These are phyloP conservation scores for Cyclospora cayetanensis DNA, from an alignment of 169 alveolate species.

Conservation along the genomic window DNA sequence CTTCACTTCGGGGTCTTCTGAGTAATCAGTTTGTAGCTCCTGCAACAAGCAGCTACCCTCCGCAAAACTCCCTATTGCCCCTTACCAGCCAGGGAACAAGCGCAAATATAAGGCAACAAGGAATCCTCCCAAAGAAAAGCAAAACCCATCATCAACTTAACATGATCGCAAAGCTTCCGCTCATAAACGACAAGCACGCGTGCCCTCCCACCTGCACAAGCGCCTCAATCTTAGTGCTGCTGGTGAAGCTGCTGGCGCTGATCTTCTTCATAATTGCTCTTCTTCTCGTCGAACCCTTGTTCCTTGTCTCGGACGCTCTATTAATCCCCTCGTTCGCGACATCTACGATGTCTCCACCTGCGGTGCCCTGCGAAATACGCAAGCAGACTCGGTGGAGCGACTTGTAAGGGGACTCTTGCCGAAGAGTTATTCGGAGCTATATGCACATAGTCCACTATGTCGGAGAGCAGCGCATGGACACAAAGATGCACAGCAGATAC, in stretches of 20 bases:
- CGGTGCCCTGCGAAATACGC: no score
- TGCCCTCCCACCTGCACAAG: conserved; percentile 69
- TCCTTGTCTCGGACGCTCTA: background rate
- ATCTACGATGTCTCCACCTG: no score
- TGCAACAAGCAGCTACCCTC: background rate
- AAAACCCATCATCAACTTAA: background rate
- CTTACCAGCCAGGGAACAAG: background rate
- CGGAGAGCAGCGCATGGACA: no score
- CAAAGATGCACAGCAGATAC: no score
- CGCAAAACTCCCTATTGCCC: background rate
- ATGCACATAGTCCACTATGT: no score
- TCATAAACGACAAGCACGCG: background rate
- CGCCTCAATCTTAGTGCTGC: conserved; percentile 82
- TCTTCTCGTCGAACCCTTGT: background rate
- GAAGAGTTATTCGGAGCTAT: no score
- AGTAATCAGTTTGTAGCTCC: conserved; percentile 79
- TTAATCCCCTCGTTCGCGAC: no score
- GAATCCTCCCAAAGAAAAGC: background rate
- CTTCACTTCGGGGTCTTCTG: conserved; percentile 80
- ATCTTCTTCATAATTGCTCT: conserved; percentile 66
- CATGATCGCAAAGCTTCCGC: background rate
- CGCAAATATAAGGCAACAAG: background rate
- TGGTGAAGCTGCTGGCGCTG: conserved; percentile 71
- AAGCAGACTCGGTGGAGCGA: no score
- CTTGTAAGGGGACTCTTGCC: no score